A percentile compares a stretch with the other conserved stretches of the same genome.
These are phyloP conservation scores for Phytophthora crassamura DNA, from an alignment of 352 stramenopile species.

Conservation along the genomic window DNA sequence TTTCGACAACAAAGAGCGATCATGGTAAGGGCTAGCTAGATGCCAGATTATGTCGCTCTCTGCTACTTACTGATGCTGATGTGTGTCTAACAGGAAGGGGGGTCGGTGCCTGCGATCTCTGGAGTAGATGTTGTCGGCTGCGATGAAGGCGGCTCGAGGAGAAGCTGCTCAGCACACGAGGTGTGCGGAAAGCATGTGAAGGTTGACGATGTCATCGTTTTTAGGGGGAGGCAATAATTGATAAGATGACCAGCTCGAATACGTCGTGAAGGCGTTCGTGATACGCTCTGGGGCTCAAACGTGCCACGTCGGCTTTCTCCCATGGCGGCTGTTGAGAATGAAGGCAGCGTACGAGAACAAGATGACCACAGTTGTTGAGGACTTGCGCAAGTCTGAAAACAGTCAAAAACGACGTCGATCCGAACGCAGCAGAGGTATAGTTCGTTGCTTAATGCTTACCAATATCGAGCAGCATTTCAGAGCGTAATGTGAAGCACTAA, in stretches of 20 bases:
- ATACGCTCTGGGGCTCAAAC: neutral
- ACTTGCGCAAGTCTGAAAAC: slow-evolving; percentile 1
- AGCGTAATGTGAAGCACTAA: no score
- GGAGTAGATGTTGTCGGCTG: neutral
- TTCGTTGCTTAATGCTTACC: no score
- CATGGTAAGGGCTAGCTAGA: no score
- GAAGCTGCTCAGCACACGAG: slow-evolving; percentile 1
- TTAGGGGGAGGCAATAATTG: neutral
- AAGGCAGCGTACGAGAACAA: slow-evolving; percentile 1
- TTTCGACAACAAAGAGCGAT: no score
- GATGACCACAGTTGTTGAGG: slow-evolving; percentile 12
- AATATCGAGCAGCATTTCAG: no score
- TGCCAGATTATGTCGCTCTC: no score
- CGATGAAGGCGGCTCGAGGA: neutral
- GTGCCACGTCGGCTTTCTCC: slow-evolving; percentile 14
- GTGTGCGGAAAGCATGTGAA: neutral
- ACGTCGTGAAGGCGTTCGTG: slow-evolving; percentile 9
- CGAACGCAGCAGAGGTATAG: neutral
- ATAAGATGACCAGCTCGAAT: neutral
- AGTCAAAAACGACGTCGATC: neutral
- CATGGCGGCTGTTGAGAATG: neutral
- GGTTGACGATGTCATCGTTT: slow-evolving; percentile 5
- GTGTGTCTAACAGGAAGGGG: no score
- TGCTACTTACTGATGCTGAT: no score
- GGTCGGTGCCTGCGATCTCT: neutral